Evolutionary conservation across 1,284 basidiomycete genomes (phyloP), one percentile per base, ranked within the genome.

Genomic region (Ustilago hordei): DNA sequence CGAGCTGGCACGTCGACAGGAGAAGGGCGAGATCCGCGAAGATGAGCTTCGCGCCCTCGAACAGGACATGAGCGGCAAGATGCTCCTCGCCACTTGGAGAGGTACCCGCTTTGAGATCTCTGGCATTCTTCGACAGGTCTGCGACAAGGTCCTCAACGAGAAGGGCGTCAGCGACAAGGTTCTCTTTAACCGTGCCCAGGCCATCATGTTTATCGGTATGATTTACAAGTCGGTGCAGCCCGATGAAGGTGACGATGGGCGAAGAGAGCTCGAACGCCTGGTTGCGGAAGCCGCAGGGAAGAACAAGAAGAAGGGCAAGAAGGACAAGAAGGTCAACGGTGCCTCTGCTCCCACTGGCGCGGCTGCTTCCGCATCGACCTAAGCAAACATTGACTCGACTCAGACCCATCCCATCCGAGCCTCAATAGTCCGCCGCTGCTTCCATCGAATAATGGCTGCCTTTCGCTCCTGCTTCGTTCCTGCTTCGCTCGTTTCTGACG

Each of bases 51-150:
- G 92, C 65, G 92, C 93, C 19, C 87, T 99, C 53, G 96, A 98
- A 86, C 92, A 93, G 89, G 97, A 99, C 81, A 90, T 99, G 81
- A 96, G 94, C 17, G 94, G 94, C 69, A 98, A 95, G 89, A 82
- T 84, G 83, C 79, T 83, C 15, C 75, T 83, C 8, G 80, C 81
- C 17, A 82, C 81, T 0, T 83, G 79, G 79, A 66, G 79, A 43
- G 81, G 81, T 35, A 81, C 81, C 17, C 77, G 81, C 43, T 80
- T 78, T 70, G 84, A 86, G 71, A 80, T 86, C 34, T 80, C 64
- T 41, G 68, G 76, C 54, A 81, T 86, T 28, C 68, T 86, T 45
- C 62, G 84, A 15, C 81, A 80, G 48, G 84, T 85, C 4, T 78
- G 79, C 73, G 84, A 85, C 64, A 83, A 80, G 69, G 81, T 86